These are phyloP conservation scores for California macrophylla DNA, from an alignment of 441 rosid species.

Conservation along the genomic window DNA sequence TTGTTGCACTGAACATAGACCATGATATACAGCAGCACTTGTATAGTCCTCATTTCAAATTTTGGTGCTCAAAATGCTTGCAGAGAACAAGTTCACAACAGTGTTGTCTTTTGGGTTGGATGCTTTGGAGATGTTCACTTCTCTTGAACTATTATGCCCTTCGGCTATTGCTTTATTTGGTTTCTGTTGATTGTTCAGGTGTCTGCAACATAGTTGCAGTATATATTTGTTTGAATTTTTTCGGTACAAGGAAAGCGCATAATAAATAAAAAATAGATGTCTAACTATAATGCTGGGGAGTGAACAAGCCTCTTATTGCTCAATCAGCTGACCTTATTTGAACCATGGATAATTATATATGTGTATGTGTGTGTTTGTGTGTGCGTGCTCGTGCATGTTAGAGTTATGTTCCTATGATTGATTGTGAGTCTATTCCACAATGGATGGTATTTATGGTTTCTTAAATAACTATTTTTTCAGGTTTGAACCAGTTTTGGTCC, in stretches of 20 bases:
- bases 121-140: neutral
- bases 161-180: neutral
- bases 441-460: conserved; percentile 18
- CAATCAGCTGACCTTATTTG: neutral
- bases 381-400: neutral
- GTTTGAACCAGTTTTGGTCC: conserved; percentile 72
- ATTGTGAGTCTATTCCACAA: conserved; percentile 13
- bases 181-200: neutral
- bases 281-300: no score
- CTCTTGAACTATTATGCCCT: neutral
- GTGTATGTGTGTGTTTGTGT: neutral
- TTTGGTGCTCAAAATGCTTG: neutral
- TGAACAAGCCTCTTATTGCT: neutral
- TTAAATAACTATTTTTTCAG: conserved; percentile 34
- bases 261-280: no score
- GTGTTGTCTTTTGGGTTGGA: neutral
- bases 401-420: conserved; percentile 5
- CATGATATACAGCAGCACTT: neutral
- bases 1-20: neutral
- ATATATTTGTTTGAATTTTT: no score
- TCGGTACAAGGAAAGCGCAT: no score
- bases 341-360: neutral
- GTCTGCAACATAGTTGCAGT: neutral
- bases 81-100: neutral
- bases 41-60: neutral